These are phyloP conservation scores for Thielaviopsis ethacetica DNA, from an alignment of 2,329 filamentous ascomycete species.

Conservation along the genomic window DNA sequence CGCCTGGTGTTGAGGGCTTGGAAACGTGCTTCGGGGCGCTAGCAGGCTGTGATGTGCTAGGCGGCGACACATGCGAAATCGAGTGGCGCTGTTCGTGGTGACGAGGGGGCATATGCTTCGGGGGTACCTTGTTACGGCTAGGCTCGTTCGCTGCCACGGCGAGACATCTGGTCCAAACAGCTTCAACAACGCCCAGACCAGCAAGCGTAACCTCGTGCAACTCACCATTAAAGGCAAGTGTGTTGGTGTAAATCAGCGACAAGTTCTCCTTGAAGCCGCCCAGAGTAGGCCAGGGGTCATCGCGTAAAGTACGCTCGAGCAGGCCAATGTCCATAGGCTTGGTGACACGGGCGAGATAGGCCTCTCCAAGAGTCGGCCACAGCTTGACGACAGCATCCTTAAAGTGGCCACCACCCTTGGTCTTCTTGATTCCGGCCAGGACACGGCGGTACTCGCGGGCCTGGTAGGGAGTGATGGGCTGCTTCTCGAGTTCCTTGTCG, in stretches of 20 bases:
- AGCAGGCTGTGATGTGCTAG: not conserved
- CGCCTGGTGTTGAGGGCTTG: conserved; percentile 16
- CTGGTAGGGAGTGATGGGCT: conserved; percentile 41
- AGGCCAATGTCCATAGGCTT: conserved; percentile 72
- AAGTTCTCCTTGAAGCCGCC: conserved; percentile 61
- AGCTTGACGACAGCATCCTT: conserved; percentile 60
- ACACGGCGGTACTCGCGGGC: conserved; percentile 46
- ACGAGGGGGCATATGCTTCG: conserved; percentile 26
- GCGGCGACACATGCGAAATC: conserved; percentile 16
- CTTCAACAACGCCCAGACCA: conserved; percentile 38
- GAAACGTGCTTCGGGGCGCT: conserved; percentile 19
- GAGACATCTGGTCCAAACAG: conserved; percentile 30
- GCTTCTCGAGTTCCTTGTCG: conserved; percentile 27
- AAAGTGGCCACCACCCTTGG: conserved; percentile 63
- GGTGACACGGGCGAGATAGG: conserved; percentile 51
- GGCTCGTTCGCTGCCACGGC: conserved; percentile 35
- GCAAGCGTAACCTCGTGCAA: conserved; percentile 53
- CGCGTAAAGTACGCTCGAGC: conserved; percentile 67
- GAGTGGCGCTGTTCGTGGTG: conserved; percentile 28
- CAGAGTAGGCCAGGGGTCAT: conserved; percentile 48
- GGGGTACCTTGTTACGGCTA: conserved; percentile 33
- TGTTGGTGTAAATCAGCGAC: conserved; percentile 63
- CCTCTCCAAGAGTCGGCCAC: conserved; percentile 59
- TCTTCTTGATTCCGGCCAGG: conserved; percentile 67
- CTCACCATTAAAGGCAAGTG: conserved; percentile 65